Evolutionary conservation across 2,329 filamentous ascomycete species (phyloP), one percentile per base, ranked within the genome.

Genomic region (Trichoderma lentiforme): DNA sequence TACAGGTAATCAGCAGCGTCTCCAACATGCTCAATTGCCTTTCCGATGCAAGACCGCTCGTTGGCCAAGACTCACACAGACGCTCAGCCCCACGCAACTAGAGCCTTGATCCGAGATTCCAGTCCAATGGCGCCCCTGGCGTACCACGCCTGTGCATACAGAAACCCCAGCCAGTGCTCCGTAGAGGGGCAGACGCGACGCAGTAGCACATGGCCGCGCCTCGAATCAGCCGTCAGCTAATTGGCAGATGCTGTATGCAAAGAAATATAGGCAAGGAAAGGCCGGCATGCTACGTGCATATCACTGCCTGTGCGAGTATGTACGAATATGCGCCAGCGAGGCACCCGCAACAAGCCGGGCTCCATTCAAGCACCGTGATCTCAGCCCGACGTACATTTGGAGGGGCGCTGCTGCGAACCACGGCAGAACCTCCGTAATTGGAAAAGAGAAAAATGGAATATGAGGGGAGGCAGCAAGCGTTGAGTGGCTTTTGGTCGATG

Each of bases 61-160:
- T 61, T 70, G 66, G 34, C 56, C 53, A 70, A 61, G 66, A 51
- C 66, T 51, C 66, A 26, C 51, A 36, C 39, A 34, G 51, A 58
- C 58, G 62, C 60, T 43, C 32, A 24, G 62, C 47, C 61, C 69
- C 69, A 56, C 61, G 62, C 32, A 53, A 34, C 28, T 67, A 26
- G 61, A 58, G 61, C n/a, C 62, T 12, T 28, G 34, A 71, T 61
- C 58, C 67, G 67, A 66, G 62, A 66, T 65, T 60, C 69, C 58
- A 63, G 58, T 56, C 67, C 67, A 70, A 70, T 66, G 21, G 61
- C 18, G 34, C 69, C 69, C 69, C 69, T 71, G 69, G 58, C 67
- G 24, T 39, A 56, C 34, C 60, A 53, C 61, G 60, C 39, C 47
- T 66, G 5, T 69, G 66, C 66, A 71, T 56, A 34, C 39, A 53